Base-by-base conservation (phyloP, 345 rosid genomes). In the Carallia brachiata region DNA sequence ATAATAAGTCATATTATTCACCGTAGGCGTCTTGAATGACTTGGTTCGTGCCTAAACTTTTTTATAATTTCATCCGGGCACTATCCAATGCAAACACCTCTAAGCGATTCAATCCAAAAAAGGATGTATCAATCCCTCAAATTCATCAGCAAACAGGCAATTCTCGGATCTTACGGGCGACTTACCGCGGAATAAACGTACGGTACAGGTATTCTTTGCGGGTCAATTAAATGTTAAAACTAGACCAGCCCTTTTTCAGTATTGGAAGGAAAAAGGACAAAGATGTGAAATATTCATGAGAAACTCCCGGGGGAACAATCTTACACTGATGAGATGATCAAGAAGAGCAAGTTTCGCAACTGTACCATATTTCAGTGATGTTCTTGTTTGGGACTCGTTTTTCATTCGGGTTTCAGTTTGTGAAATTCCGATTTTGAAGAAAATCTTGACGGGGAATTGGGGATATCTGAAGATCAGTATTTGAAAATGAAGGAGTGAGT, bases 41-140 rank as follows among this genome's bases (percentile, higher is more conserved):
- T 2, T 70, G 79, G 74, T 75, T 70, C 34, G 71, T 65, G 56
- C 74, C 54, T 30, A 71, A 77, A 84, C 23, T 23, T 23, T 23
- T 23, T 23, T 23, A 23, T 23, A 23, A 69, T 34, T 81, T 85
- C 37, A 84, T 87, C 67, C 52, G 84, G 10, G 87, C 81, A 52
- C 75, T 83, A 6, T 84, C 88, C 87, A 84, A 83, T 68, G 88
- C 87, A 12, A 87, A 87, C 37, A 83, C 84, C 23, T 84, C 88
- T 0, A 84, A 87, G 76, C 70, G 81, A 47, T 84, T 84, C 63
- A 55, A 84, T 50, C 84, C 88, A 0, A 74, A 48, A 59, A 39
- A 82, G 55, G 88, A 87, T 23, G 84, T 82, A 52, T 81, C 87
- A 10, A 70, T 87, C n/a, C 91, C 87, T 0, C 87, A 23, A 84